phyloP scores from a whole-genome alignment of 1,139 yeast genomes.

The Yamadazyma friedrichii region DNA sequence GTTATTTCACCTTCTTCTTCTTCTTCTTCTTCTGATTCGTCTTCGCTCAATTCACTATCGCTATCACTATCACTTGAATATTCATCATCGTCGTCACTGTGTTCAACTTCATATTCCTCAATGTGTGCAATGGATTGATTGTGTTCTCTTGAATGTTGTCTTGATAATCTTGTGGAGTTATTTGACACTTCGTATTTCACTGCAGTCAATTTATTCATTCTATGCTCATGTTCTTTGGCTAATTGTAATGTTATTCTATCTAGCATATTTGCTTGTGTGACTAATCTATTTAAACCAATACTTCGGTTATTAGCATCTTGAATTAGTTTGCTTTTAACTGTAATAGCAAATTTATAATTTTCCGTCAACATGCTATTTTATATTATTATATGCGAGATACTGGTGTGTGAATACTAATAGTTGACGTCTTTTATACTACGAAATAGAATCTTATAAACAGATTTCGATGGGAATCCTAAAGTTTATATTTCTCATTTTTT shows the following conservation, averaged over 20 bases:
- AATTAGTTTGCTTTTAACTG: not conserved
- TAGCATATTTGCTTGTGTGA: constrained; percentile 1
- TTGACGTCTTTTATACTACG: no score
- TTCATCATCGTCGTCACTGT: not conserved
- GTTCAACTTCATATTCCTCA: not conserved
- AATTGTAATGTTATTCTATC: not conserved
- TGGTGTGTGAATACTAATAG: no score
- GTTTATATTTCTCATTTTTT: no score
- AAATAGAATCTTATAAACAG: no score
- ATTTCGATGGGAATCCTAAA: no score
- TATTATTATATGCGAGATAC: no score
- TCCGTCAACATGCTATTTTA: not conserved
- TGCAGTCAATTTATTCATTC: not conserved
- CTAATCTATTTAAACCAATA: not conserved
- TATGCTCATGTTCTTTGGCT: not conserved
- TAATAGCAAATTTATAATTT: not conserved
- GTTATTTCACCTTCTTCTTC: constrained; percentile 1
- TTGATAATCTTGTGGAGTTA: no score
- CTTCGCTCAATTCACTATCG: not conserved
- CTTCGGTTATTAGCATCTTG: not conserved
- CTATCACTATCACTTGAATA: constrained; percentile 4
- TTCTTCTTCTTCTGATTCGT: not conserved
- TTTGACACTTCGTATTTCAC: not conserved
- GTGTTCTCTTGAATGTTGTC: not conserved
- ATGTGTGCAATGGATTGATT: not conserved